phyloP scores from a whole-genome alignment of 179 eudicot genomes.

The Drosera spatulata region DNA sequence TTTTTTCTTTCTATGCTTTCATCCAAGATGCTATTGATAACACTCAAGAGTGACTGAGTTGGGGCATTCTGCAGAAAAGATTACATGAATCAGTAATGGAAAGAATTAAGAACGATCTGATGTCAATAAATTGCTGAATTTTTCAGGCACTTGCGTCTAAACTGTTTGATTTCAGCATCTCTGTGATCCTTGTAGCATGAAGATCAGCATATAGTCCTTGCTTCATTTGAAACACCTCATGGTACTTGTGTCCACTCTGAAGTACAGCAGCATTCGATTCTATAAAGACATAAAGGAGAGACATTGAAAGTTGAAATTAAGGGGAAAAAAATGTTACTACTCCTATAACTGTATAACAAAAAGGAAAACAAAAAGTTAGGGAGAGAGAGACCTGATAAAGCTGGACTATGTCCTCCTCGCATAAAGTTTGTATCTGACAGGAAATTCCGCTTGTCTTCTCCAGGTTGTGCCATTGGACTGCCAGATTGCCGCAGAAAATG shows the following conservation, averaged over 20 bases:
- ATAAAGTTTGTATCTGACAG: conserved; percentile 38
- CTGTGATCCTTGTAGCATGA: conserved; percentile 71
- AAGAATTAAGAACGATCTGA: background rate
- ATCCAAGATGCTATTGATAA: conserved; percentile 73
- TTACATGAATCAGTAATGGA: background rate
- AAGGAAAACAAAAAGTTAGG: background rate
- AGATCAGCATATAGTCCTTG: conserved; percentile 64
- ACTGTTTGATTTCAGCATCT: conserved; percentile 79
- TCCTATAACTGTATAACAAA: background rate
- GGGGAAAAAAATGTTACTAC: no score
- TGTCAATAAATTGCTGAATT: background rate
- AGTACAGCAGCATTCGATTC: conserved; percentile 46
- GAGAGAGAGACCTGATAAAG: conserved; percentile 36
- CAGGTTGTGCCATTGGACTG: conserved; percentile 21
- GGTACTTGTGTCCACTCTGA: conserved; percentile 58
- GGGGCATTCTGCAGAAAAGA: conserved; percentile 70
- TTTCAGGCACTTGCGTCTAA: conserved; percentile 48
- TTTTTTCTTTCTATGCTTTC: conserved; percentile 76
- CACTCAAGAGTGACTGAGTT: conserved; percentile 84
- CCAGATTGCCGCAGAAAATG: conserved; percentile 26
- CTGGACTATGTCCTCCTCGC: conserved; percentile 34
- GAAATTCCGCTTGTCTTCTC: conserved; percentile 39
- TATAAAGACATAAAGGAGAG: conserved; percentile 10
- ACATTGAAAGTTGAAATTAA: no score
- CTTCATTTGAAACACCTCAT: conserved; percentile 82